Evolutionary conservation across 768 basidiomycete species (phyloP).

Genomic region (Rhizopogon sp.): DNA sequence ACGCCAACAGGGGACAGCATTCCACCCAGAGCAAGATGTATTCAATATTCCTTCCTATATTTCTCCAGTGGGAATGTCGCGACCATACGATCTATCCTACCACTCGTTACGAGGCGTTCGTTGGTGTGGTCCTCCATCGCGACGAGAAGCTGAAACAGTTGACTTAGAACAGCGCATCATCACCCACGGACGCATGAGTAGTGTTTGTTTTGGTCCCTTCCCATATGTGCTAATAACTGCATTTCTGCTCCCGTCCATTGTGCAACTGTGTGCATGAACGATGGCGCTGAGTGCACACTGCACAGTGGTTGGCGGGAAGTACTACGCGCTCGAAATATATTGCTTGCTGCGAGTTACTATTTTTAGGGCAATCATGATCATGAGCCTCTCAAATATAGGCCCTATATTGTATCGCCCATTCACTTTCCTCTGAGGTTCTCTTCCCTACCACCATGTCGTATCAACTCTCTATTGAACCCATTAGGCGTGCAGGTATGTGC

Average conservation of each 20-base stretch:
- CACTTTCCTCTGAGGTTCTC: conserved; percentile 1
- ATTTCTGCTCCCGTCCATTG: too few species aligned
- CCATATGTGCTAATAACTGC: too few species aligned
- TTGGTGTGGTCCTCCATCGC: conserved; percentile 79
- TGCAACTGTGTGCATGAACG: too few species aligned
- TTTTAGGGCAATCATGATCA: neutral
- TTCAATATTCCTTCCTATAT: conserved; percentile 20
- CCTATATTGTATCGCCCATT: neutral
- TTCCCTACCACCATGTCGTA: conserved; percentile 23
- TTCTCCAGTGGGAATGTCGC: conserved; percentile 70
- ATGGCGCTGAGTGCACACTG: too few species aligned
- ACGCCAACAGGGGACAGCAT: conserved; percentile 87
- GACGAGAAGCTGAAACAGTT: conserved; percentile 60
- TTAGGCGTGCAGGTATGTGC: conserved; percentile 34
- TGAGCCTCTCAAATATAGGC: neutral
- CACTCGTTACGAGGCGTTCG: conserved; percentile 65
- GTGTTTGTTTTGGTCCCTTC: too few species aligned
- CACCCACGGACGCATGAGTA: too few species aligned
- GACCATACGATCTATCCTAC: conserved; percentile 94
- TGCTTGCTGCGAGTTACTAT: neutral
- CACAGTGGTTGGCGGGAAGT: too few species aligned
- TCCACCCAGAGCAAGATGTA: conserved; percentile 93
- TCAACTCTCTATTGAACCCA: conserved; percentile 35
- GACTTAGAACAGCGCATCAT: conserved; percentile 5
- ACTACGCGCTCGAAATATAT: neutral